Base-by-base conservation (phyloP, 2,329 filamentous ascomycete species). In the Dendrostoma leiphaemia region DNA sequence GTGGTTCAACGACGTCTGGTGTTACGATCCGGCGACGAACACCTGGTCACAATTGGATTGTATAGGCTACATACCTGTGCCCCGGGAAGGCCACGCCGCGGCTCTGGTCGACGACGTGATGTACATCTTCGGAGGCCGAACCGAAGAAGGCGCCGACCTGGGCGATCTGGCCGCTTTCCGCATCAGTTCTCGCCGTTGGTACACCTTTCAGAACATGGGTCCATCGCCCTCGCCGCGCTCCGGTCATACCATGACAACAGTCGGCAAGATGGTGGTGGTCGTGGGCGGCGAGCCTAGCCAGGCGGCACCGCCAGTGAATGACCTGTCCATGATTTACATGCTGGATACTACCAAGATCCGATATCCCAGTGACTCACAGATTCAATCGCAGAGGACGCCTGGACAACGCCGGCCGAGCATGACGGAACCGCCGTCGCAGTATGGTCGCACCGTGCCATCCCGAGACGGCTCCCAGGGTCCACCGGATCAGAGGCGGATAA, bases 1-100 rank as follows among this genome's bases (percentile, higher is more conserved):
- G 65, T 99, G 94, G 95, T 99, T 97, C 75, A 99, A 97, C 69
- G 94, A 99, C 68, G 94, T 99, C 45, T 99, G 94, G 94, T 90
- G 87, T 49, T 99, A 94, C 69, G 93, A 97, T 64, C 89, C 92
- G 7, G 80, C 85, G 52, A 75, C 82, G 43, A 97, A 97, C 69
- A 75, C 81, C 53, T 99, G 94, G 94, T 75, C 84, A 9, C 88
- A 95, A 67, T 80, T 96, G 53, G 93, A 97, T 66, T 99, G 94
- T 69, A 97, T 97, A 65, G 94, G 94, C 32, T 99, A 97, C 70
- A 97, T 99, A 56, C 94, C 95, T 1, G 87, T 91, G 2, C 87
- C 93, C 17, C 85, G 94, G 57, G 94, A 99, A 77, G 94, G 94
- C 3, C 94, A 99, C 69, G 92, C 95, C 12, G 91, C 94, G 13